Base-by-base conservation (phyloP, 2,329 filamentous ascomycete genomes). In the Ceratocystis alfenasii region DNA sequence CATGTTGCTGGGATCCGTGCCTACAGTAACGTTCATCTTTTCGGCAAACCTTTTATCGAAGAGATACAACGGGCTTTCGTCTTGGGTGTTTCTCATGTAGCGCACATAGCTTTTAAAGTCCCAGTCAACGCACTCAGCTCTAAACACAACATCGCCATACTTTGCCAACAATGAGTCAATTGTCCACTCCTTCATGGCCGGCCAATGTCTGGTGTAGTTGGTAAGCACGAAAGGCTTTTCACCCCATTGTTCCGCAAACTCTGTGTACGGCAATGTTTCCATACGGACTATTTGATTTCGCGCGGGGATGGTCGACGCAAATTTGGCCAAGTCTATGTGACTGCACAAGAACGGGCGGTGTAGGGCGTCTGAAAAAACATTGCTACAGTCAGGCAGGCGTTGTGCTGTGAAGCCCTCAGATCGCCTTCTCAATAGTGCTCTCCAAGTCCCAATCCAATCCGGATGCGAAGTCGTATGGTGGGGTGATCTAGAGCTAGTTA, bases 61-160 rank as follows among this genome's bases (percentile, higher is more conserved):
- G 41, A 97, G 82, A 73, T 97, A 97, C 1, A 97, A 76, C 0
- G 93, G 93, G 68, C 88, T 93, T 76, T 97, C 94, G 70, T 97
- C 93, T 20, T 77, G 77, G 72, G 83, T 93, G 72, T 88, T 81
- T 53, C 80, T 78, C 87, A 96, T 90, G 75, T 97, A 99, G 57
- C 84, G 79, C 69, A 86, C 78, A 74, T 97, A 97, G 0, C 83
- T 88, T n/a, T 80, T 78, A 69, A 96, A 82, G 0, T 86, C 84
- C 93, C 93, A 97, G 76, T 96, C 90, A 4, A 97, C 92, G 0
- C 91, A 88, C 79, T 97, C 94, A 8, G 93, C 93, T 50, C 90
- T 85, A 75, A 97, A 96, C 63, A 83, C 80, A 2, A 87, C 81
- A 62, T 86, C 76, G 0, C 80, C 78, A 73, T 91, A 90, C 68